A percentile compares a stretch with the other conserved stretches of the same genome.
These are phyloP conservation scores for Solanum hybrid DNA, from an alignment of 305 asterid genomes.

Conservation along the genomic window DNA sequence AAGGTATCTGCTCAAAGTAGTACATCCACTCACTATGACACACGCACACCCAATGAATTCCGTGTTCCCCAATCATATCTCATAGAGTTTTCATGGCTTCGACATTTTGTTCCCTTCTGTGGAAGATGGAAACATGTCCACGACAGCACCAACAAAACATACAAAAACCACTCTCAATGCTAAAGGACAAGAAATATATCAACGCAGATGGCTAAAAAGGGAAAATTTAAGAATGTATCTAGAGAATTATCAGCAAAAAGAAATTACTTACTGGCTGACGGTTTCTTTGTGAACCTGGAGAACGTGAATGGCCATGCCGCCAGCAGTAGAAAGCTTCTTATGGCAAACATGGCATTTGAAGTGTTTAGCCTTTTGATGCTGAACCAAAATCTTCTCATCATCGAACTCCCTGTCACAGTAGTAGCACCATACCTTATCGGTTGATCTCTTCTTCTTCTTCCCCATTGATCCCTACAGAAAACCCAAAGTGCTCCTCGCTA, in stretches of 20 bases:
- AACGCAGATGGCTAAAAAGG: background rate
- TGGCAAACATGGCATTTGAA: slow-evolving; percentile 96
- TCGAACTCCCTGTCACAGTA: slow-evolving; percentile 96
- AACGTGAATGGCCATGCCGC: slow-evolving; percentile 96
- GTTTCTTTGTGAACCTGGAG: slow-evolving; percentile 97
- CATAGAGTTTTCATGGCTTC: background rate
- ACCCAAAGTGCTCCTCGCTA: background rate
- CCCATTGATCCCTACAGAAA: slow-evolving; percentile 40
- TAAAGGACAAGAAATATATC: background rate
- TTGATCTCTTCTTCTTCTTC: slow-evolving; percentile 91
- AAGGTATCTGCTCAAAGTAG: background rate
- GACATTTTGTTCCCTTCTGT: background rate
- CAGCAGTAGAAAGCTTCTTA: slow-evolving; percentile 94
- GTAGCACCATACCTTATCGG: slow-evolving; percentile 85
- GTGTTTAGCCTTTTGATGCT: slow-evolving; percentile 98
- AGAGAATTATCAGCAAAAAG: background rate
- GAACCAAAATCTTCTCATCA: slow-evolving; percentile 95
- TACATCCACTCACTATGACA: background rate
- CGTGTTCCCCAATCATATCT: background rate
- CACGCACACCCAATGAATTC: background rate
- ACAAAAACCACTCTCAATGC: background rate
- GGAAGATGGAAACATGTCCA: background rate
- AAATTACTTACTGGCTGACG: slow-evolving; percentile 50
- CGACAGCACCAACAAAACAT: background rate
- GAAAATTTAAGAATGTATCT: background rate